phyloP scores from a whole-genome alignment of 2,329 filamentous ascomycete genomes.

The Sordariomycetes sp. region DNA sequence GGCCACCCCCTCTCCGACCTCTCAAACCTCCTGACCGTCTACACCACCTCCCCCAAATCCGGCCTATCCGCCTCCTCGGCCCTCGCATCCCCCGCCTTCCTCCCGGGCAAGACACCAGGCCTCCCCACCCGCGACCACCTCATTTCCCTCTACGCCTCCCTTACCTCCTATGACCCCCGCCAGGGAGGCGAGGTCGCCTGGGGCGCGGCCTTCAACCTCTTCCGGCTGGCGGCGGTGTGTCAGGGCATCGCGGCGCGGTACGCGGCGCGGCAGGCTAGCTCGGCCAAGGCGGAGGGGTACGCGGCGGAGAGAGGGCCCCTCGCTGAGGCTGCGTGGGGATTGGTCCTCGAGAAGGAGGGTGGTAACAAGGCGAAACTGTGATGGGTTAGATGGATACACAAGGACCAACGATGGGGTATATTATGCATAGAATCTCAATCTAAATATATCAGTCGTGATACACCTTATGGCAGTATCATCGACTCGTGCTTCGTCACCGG shows the following conservation, averaged over 20 bases:
- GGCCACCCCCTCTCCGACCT: conserved; percentile 92
- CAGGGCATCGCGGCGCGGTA: conserved; percentile 90
- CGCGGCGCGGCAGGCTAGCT: conserved; percentile 79
- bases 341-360: conserved; percentile 31
- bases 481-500: background rate
- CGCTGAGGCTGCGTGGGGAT: conserved; percentile 65
- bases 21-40: conserved; percentile 52
- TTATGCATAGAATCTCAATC: background rate
- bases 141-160: conserved; percentile 22
- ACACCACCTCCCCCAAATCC: conserved; percentile 19
- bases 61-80: conserved; percentile 6
- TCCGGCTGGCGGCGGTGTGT: conserved; percentile 46
- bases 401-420: background rate
- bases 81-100: conserved; percentile 33
- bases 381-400: background rate
- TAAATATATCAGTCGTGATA: background rate
- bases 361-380: conserved; percentile 1
- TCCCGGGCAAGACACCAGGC: conserved; percentile 50
- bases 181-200: conserved; percentile 37
- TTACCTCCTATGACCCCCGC: conserved; percentile 46
- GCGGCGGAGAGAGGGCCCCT: conserved; percentile 55
- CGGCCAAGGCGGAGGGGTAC: conserved; percentile 64
- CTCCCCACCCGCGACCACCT: conserved; percentile 32
- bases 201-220: conserved; percentile 50
- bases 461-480: background rate